phyloP scores from a whole-genome alignment of 192 early-diverging fungal genomes.

The Chytriomyces sp. region DNA sequence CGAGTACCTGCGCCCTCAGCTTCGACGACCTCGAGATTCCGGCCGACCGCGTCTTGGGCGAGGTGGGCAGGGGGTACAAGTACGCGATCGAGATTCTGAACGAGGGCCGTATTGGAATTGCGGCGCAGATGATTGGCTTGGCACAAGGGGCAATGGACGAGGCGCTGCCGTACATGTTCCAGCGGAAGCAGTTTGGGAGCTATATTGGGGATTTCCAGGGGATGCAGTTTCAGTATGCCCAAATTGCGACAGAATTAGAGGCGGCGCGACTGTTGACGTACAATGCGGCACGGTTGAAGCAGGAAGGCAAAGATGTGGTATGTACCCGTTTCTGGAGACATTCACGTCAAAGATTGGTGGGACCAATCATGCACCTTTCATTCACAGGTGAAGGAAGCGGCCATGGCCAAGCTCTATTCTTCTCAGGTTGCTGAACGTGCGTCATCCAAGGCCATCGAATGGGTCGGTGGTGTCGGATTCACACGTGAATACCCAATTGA shows the following conservation, averaged over 20 bases:
- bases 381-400: slow-evolving; percentile 77
- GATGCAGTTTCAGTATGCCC: slow-evolving; percentile 79
- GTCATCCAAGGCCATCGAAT: slow-evolving; percentile 89
- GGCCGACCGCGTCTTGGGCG: slow-evolving; percentile 83
- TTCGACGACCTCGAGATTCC: slow-evolving; percentile 89
- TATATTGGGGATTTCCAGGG: slow-evolving; percentile 81
- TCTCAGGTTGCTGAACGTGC: slow-evolving; percentile 92
- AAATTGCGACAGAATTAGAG: slow-evolving; percentile 92
- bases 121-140: slow-evolving; percentile 96
- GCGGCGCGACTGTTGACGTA: slow-evolving; percentile 95
- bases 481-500: slow-evolving; percentile 82
- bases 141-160: slow-evolving; percentile 92
- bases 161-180: slow-evolving; percentile 87
- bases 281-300: slow-evolving; percentile 94
- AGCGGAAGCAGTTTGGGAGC: slow-evolving; percentile 92
- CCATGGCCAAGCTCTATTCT: slow-evolving; percentile 97
- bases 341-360: background rate
- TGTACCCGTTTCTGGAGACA: background rate
- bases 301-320: slow-evolving; percentile 86
- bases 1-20: slow-evolving; percentile 90
- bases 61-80: slow-evolving; percentile 94
- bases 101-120: slow-evolving; percentile 98
- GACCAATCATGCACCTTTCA: background rate
- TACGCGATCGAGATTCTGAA: slow-evolving; percentile 94
- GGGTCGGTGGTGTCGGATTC: slow-evolving; percentile 98